Evolutionary conservation across 805 yeast species (phyloP).

Genomic region (Saccharomycopsis fibuligera): DNA sequence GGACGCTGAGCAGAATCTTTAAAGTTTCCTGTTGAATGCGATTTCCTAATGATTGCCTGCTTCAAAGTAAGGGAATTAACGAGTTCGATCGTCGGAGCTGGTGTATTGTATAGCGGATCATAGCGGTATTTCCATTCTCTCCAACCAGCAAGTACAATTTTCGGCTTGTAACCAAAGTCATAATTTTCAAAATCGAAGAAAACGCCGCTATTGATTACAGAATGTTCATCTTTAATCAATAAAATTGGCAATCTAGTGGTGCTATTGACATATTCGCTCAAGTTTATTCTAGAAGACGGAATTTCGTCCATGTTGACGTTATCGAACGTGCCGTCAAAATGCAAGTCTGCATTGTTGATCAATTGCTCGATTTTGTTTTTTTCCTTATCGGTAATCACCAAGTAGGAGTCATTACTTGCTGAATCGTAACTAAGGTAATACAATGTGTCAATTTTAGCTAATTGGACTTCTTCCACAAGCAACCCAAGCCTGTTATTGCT

Average conservation of each 20-base stretch:
- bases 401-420: slow-evolving; percentile 1
- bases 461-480: slow-evolving; percentile 50
- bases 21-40: neutral
- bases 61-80: too few species aligned
- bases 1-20: neutral
- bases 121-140: slow-evolving; percentile 81
- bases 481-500: slow-evolving; percentile 48
- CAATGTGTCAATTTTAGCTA: slow-evolving; percentile 37
- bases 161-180: slow-evolving; percentile 12
- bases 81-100: slow-evolving; percentile 26
- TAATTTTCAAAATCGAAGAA: slow-evolving; percentile 5
- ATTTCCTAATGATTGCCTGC: neutral
- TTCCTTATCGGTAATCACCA: slow-evolving; percentile 17
- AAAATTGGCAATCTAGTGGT: slow-evolving; percentile 13
- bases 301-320: slow-evolving; percentile 8
- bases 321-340: slow-evolving; percentile 19
- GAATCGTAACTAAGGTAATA: slow-evolving; percentile 11
- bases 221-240: slow-evolving; percentile 11
- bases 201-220: neutral
- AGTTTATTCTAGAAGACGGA: slow-evolving; percentile 7
- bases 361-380: slow-evolving; percentile 19
- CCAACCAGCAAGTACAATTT: slow-evolving; percentile 68
- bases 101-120: slow-evolving; percentile 56
- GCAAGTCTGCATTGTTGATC: slow-evolving; percentile 3
- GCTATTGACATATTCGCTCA: slow-evolving; percentile 3